These are phyloP conservation scores for Ogataea trehaloabstinens DNA, from an alignment of 805 yeast genomes.

Conservation along the genomic window DNA sequence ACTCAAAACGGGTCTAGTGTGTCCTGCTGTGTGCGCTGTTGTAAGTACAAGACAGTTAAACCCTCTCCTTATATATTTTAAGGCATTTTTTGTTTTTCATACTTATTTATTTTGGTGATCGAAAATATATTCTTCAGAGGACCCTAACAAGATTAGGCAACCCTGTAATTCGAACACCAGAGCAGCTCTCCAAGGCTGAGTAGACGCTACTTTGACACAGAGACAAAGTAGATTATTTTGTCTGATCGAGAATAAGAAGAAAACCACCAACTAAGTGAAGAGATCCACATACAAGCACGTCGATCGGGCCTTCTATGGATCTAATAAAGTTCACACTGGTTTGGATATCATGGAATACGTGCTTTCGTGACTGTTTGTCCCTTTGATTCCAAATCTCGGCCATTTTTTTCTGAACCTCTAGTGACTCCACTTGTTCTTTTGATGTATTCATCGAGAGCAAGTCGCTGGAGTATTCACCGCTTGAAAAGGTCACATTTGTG, in stretches of 20 bases:
- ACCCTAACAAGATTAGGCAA: too few species aligned
- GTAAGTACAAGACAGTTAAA: too few species aligned
- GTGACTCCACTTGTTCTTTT: conserved; percentile 70
- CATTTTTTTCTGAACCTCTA: conserved; percentile 75
- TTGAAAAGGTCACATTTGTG: conserved; percentile 88
- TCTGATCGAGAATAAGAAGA: conserved; percentile 69
- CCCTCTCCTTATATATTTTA: too few species aligned
- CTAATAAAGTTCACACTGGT: conserved; percentile 58
- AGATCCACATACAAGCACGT: conserved; percentile 92
- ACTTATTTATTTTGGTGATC: too few species aligned
- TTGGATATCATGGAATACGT: conserved; percentile 74
- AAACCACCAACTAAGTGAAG: conserved; percentile 94
- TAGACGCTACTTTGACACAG: too few species aligned
- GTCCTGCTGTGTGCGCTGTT: too few species aligned
- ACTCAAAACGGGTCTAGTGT: too few species aligned
- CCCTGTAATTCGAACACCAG: too few species aligned
- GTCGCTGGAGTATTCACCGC: conserved; percentile 77
- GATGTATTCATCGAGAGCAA: conserved; percentile 84
- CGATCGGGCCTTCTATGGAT: conserved; percentile 46
- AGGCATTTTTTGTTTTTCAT: too few species aligned
- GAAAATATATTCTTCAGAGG: too few species aligned
- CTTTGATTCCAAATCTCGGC: conserved; percentile 66
- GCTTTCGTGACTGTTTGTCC: conserved; percentile 39
- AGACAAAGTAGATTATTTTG: too few species aligned
- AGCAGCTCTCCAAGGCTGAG: too few species aligned